A percentile compares a stretch with the other conserved stretches of the same genome.
phyloP scores from a whole-genome alignment of 345 rosid genomes.

The Moringa oleifera region DNA sequence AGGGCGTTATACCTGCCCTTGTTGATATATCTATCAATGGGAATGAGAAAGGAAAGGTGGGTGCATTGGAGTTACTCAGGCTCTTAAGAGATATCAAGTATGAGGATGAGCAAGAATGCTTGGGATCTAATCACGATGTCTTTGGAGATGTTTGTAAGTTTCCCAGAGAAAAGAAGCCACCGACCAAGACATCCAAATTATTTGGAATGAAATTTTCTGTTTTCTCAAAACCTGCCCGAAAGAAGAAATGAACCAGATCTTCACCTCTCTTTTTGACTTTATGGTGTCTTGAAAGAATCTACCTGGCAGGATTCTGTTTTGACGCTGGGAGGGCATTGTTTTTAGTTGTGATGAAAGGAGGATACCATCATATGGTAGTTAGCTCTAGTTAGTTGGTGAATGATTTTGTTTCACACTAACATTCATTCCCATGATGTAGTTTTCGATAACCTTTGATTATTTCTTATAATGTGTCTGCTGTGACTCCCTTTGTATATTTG shows the following conservation, averaged over 20 bases:
- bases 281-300: conserved; percentile 8
- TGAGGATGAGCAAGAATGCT: conserved; percentile 18
- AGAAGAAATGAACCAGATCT: conserved; percentile 33
- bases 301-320: conserved; percentile 18
- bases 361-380: not conserved
- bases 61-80: conserved; percentile 67
- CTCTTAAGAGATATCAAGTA: conserved; percentile 39
- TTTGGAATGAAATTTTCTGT: conserved; percentile 25
- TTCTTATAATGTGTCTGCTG: conserved; percentile 10
- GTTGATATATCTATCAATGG: conserved; percentile 51
- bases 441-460: conserved; percentile 3
- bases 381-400: conserved; percentile 8
- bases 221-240: conserved; percentile 25
- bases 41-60: conserved; percentile 44
- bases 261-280: conserved; percentile 7
- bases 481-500: conserved; percentile 10
- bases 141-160: conserved; percentile 13
- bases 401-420: not conserved
- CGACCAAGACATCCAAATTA: conserved; percentile 35
- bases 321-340: conserved; percentile 1
- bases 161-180: conserved; percentile 24
- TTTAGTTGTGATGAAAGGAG: conserved; percentile 9
- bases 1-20: conserved; percentile 56
- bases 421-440: no score
- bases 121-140: conserved; percentile 9